Conservation (phyloP, 306 rosid species). For the Castanospermum australe region DNA sequence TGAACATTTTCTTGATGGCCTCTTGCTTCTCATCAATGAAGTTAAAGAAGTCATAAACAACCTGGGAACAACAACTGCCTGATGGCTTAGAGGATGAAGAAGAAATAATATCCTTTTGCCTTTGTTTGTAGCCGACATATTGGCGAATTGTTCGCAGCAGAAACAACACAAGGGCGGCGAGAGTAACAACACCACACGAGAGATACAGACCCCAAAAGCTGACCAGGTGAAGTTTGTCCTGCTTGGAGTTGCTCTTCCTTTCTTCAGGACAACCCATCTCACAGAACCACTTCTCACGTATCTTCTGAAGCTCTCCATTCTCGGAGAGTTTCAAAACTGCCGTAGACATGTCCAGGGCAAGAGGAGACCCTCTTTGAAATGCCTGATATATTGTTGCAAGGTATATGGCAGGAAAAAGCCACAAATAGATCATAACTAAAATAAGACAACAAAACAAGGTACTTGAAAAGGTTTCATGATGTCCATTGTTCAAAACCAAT, state of each 20-base stretch:
- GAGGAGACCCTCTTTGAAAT: conserved; percentile 82
- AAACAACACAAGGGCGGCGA: conserved; percentile 50
- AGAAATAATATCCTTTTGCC: conserved; percentile 37
- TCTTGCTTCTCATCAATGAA: conserved; percentile 91
- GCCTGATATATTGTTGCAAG: conserved; percentile 53
- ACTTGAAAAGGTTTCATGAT: conserved; percentile 14
- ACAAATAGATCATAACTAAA: neutral
- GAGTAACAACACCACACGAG: conserved; percentile 47
- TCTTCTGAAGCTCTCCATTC: conserved; percentile 74
- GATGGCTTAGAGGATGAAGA: conserved; percentile 40
- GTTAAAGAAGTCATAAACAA: conserved; percentile 56
- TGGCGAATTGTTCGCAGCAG: conserved; percentile 58
- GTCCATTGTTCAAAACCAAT: neutral
- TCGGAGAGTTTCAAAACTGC: conserved; percentile 86
- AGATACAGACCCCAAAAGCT: conserved; percentile 97
- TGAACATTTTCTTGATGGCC: conserved; percentile 72
- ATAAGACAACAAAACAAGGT: neutral
- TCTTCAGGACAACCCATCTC: conserved; percentile 76
- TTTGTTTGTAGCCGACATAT: conserved; percentile 55
- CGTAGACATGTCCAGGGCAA: conserved; percentile 84
- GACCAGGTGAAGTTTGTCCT: conserved; percentile 59
- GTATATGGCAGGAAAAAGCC: conserved; percentile 31
- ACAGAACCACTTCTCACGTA: conserved; percentile 76
- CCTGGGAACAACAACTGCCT: conserved; percentile 46
- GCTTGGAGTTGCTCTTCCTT: conserved; percentile 41